phyloP scores from a whole-genome alignment of 2,329 filamentous ascomycete genomes.

The Epichloe gansuensis region DNA sequence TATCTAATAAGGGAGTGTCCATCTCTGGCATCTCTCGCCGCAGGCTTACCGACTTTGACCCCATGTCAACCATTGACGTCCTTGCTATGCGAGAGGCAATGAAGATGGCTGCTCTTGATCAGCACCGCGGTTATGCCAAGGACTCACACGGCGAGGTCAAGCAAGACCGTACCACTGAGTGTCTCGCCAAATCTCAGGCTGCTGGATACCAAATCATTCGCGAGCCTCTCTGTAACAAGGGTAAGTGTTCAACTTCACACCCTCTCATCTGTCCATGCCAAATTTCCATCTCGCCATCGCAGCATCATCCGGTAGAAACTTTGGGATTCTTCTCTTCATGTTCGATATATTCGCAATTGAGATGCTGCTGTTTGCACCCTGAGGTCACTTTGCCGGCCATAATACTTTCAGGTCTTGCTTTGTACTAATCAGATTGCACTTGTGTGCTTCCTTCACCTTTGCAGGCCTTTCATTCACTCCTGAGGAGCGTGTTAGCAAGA shows the following conservation, averaged over 20 bases:
- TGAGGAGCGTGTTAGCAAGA: slow-evolving; percentile 49
- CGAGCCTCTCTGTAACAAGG: slow-evolving; percentile 54
- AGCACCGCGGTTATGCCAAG: slow-evolving; percentile 46
- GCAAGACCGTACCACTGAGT: slow-evolving; percentile 40
- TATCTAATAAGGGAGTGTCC: slow-evolving; percentile 39
- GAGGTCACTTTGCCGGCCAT: not conserved
- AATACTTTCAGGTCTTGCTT: not conserved
- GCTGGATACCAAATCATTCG: slow-evolving; percentile 48
- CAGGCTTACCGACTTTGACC: slow-evolving; percentile 39
- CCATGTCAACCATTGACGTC: slow-evolving; percentile 44
- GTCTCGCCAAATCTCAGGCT: slow-evolving; percentile 37
- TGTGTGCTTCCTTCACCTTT: not conserved
- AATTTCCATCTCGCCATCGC: not conserved
- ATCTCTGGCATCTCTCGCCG: slow-evolving; percentile 36
- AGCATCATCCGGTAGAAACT: not conserved
- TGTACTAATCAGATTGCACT: not conserved
- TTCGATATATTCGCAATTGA: not conserved
- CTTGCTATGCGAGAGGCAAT: slow-evolving; percentile 44
- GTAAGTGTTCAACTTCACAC: slow-evolving; percentile 24
- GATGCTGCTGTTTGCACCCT: not conserved
- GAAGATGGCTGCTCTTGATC: slow-evolving; percentile 47
- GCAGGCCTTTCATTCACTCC: slow-evolving; percentile 51
- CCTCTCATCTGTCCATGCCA: not conserved
- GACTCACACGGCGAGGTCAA: slow-evolving; percentile 42
- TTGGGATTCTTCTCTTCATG: not conserved